phyloP scores from a whole-genome alignment of 805 yeast genomes.

The Vanderwaltozyma verrucispora region DNA sequence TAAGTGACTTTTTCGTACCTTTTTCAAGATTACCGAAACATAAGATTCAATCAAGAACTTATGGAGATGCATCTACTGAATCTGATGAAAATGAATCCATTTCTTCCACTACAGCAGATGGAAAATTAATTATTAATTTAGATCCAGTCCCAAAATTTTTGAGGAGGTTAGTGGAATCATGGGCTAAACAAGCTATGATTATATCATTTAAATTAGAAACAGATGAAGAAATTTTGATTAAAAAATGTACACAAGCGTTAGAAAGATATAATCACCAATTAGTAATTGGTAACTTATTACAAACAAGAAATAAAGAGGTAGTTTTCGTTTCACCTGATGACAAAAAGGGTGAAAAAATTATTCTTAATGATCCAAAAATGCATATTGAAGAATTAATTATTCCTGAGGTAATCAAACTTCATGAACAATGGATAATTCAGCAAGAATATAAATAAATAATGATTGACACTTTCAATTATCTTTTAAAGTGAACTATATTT shows the following conservation, averaged over 20 bases:
- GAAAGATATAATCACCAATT: conserved; percentile 83
- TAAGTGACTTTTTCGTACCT: conserved; percentile 91
- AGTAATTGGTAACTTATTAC: conserved; percentile 87
- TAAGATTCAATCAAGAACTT: conserved; percentile 78
- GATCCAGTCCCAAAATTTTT: conserved; percentile 96
- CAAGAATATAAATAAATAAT: conserved; percentile 7
- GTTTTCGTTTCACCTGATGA: conserved; percentile 51
- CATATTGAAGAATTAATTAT: conserved; percentile 67
- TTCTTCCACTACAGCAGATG: conserved; percentile 30
- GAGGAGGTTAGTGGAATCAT: conserved; percentile 73
- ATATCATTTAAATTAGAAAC: conserved; percentile 92
- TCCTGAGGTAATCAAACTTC: conserved; percentile 62
- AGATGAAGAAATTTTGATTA: conserved; percentile 56
- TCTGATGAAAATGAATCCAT: conserved; percentile 3
- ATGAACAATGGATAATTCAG: conserved; percentile 47
- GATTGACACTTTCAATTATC: not conserved
- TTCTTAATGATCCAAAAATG: conserved; percentile 34
- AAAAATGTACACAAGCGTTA: conserved; percentile 71
- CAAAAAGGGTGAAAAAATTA: conserved; percentile 38
- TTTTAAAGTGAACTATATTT: too few relatives aligned
- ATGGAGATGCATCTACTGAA: conserved; percentile 22
- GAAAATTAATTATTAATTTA: conserved; percentile 70
- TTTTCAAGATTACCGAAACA: conserved; percentile 79
- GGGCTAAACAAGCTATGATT: conserved; percentile 96
- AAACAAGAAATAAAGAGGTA: conserved; percentile 79